Percentiles rank a stretch among this genome's conserved stretches.
Conservation (phyloP, 768 basidiomycete species). For the Hysterangium stoloniferum region DNA sequence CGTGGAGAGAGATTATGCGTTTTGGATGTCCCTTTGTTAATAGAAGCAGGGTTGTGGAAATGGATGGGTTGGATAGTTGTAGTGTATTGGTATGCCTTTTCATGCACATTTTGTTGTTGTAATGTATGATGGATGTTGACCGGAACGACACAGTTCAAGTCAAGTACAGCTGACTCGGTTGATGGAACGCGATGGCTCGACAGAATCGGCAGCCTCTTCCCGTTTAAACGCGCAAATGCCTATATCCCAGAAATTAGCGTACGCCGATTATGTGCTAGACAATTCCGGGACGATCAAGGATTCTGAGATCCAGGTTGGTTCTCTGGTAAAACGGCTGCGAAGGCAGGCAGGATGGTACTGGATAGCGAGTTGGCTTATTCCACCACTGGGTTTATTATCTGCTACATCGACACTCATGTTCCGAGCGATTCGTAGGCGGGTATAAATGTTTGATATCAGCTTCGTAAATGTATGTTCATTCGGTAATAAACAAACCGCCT, state of each 20-base stretch:
- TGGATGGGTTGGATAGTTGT: slow-evolving; percentile 80
- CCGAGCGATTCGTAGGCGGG: not conserved
- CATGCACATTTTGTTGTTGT: not conserved
- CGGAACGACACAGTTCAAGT: slow-evolving; percentile 70
- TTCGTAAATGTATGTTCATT: too few relatives aligned
- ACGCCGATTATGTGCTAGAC: slow-evolving; percentile 82
- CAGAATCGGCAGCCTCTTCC: slow-evolving; percentile 57
- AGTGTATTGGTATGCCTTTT: slow-evolving; percentile 72
- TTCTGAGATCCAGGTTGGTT: slow-evolving; percentile 47
- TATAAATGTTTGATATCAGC: too few relatives aligned
- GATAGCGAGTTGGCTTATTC: slow-evolving; percentile 39
- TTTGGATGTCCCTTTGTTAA: slow-evolving; percentile 85
- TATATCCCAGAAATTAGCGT: slow-evolving; percentile 69
- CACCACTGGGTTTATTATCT: slow-evolving; percentile 29
- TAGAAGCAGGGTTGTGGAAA: slow-evolving; percentile 81
- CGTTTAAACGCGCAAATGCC: slow-evolving; percentile 78
- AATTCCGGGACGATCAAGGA: slow-evolving; percentile 75
- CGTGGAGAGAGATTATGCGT: slow-evolving; percentile 71
- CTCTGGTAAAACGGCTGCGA: slow-evolving; percentile 33
- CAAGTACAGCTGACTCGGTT: slow-evolving; percentile 81
- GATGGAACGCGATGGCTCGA: slow-evolving; percentile 63
- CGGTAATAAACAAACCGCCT: too few relatives aligned
- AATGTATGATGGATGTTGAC: too few relatives aligned
- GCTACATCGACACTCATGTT: slow-evolving; percentile 9
- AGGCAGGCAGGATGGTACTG: slow-evolving; percentile 32